Conservation (phyloP, 2,329 filamentous ascomycete species). For the Rosellinia necatrix region DNA sequence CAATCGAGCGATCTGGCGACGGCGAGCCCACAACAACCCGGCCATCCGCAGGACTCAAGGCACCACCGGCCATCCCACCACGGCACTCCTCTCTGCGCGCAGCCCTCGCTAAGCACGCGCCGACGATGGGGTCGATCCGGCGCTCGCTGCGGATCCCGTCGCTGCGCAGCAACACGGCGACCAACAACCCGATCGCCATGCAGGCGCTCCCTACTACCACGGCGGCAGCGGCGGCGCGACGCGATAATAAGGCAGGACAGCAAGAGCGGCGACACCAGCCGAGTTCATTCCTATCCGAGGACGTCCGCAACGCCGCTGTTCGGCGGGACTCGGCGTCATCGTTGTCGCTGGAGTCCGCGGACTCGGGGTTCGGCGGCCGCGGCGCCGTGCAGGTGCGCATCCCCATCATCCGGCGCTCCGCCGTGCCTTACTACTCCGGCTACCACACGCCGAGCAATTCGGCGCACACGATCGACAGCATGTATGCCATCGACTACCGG, state of each 20-base stretch:
- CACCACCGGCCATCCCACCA: slow-evolving; percentile 29
- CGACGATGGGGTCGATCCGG: slow-evolving; percentile 21
- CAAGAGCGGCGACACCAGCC: neutral
- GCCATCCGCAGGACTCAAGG: neutral
- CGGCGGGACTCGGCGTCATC: neutral
- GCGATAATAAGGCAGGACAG: no score
- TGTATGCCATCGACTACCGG: no score
- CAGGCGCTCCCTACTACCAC: slow-evolving; percentile 1
- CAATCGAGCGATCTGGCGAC: slow-evolving; percentile 8
- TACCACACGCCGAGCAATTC: no score
- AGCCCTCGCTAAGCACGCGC: slow-evolving; percentile 15
- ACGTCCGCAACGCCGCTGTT: neutral
- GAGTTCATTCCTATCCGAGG: neutral
- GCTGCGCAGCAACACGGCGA: slow-evolving; percentile 9
- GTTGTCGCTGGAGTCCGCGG: neutral
- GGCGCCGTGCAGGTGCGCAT: neutral
- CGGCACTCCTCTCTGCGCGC: slow-evolving; percentile 30
- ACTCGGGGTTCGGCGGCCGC: neutral
- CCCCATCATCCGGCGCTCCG: slow-evolving; percentile 8
- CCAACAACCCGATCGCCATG: slow-evolving; percentile 10
- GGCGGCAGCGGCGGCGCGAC: neutral
- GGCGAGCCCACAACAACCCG: neutral
- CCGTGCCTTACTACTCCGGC: no score
- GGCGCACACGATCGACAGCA: no score
- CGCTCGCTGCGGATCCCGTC: slow-evolving; percentile 20